Evolutionary conservation across 805 yeast species (phyloP).

Genomic region (Candida sithepensis): DNA sequence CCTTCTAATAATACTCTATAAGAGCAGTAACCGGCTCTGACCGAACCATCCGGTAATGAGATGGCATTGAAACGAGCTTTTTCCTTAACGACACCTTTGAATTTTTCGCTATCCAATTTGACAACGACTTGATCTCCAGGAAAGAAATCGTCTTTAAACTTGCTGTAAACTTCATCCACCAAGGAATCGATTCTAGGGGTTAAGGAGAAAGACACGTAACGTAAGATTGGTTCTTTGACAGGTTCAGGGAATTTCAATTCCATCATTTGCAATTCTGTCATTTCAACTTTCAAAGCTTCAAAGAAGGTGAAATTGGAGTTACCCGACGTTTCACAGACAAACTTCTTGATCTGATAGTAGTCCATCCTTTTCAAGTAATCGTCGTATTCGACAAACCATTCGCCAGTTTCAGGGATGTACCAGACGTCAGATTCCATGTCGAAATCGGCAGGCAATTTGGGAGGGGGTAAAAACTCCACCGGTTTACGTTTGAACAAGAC

Average conservation of each 20-base stretch:
- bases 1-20: constrained; percentile 64
- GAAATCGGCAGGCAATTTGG: constrained; percentile 51
- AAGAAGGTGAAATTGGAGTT: constrained; percentile 87
- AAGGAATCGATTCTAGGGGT: constrained; percentile 79
- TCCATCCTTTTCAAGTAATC: constrained; percentile 71
- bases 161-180: constrained; percentile 80
- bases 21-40: constrained; percentile 49
- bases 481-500: constrained; percentile 75
- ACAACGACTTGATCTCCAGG: constrained; percentile 86
- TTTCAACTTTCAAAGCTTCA: constrained; percentile 81
- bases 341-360: constrained; percentile 69
- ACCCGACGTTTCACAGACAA: constrained; percentile 95
- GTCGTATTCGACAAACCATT: constrained; percentile 79
- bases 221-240: constrained; percentile 84
- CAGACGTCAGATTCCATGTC: constrained; percentile 63
- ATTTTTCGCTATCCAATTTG: constrained; percentile 39
- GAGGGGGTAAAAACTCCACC: constrained; percentile 56
- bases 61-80: constrained; percentile 72
- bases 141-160: constrained; percentile 77
- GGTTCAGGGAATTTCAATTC: constrained; percentile 87
- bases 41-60: constrained; percentile 34
- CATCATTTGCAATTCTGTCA: constrained; percentile 56
- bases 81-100: constrained; percentile 69
- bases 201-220: constrained; percentile 77
- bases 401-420: constrained; percentile 80